Percentiles rank a stretch among this genome's conserved stretches.
phyloP scores from a whole-genome alignment of 129 eudicot genomes.

The Helichrysum umbraculigerum region DNA sequence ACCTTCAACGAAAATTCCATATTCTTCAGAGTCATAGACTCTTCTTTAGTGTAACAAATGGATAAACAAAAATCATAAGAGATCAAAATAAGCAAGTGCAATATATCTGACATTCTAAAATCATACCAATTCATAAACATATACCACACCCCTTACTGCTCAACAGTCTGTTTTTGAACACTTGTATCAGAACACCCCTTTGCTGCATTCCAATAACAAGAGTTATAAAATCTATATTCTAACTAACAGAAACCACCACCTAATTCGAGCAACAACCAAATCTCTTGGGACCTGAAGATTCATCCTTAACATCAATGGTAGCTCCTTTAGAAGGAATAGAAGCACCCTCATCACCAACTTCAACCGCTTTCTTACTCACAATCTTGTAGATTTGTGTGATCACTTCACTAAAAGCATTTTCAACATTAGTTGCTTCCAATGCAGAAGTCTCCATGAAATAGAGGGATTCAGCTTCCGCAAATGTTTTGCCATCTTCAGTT shows the following conservation, averaged over 20 bases:
- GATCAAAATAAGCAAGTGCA: constrained; percentile 14
- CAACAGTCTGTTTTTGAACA: constrained; percentile 22
- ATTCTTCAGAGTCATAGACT: too few relatives aligned
- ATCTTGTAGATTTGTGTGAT: constrained; percentile 36
- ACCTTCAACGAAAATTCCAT: too few relatives aligned
- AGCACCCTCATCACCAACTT: constrained; percentile 36
- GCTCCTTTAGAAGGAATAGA: constrained; percentile 36
- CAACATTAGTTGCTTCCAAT: constrained; percentile 43
- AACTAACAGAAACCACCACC: constrained; percentile 23
- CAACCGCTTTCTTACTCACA: constrained; percentile 41
- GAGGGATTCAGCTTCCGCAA: constrained; percentile 39
- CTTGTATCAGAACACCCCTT: constrained; percentile 25
- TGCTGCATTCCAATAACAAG: constrained; percentile 31
- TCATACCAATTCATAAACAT: constrained; percentile 26
- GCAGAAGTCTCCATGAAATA: constrained; percentile 41
- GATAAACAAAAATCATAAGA: neutral
- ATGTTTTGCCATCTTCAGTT: constrained; percentile 37
- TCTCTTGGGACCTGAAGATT: constrained; percentile 18
- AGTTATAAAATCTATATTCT: neutral
- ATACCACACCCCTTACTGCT: constrained; percentile 21
- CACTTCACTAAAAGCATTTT: constrained; percentile 39
- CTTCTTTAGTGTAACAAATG: neutral
- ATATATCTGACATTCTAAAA: constrained; percentile 18
- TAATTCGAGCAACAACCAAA: constrained; percentile 41
- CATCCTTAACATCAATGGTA: constrained; percentile 32